A percentile compares a stretch with the other conserved stretches of the same genome.
These are phyloP conservation scores for Adiantum capillusveneris DNA, from an alignment of 75 land plant genomes.

Conservation along the genomic window DNA sequence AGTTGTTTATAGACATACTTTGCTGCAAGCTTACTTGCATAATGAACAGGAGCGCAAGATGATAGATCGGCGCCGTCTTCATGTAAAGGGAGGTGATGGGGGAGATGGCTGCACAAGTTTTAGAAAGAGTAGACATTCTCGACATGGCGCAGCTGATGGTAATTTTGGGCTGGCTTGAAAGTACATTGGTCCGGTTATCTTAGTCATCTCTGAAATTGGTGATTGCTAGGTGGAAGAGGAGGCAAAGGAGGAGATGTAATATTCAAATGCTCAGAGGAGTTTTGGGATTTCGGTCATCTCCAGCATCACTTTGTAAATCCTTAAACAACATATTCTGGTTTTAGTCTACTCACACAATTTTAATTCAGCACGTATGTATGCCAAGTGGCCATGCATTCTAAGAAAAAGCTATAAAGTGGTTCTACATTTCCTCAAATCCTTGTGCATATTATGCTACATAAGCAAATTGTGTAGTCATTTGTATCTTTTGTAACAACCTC, in stretches of 20 bases:
- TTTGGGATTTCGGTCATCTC: conserved; percentile 85
- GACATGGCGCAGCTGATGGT: conserved; percentile 87
- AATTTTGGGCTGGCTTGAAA: background rate
- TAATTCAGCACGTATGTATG: too few relatives aligned
- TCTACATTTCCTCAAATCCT: too few relatives aligned
- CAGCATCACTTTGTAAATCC: conserved; percentile 69
- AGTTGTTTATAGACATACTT: too few relatives aligned
- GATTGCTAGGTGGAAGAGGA: conserved; percentile 69
- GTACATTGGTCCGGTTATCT: too few relatives aligned
- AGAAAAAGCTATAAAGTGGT: too few relatives aligned
- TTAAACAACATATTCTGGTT: too few relatives aligned
- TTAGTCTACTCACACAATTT: too few relatives aligned
- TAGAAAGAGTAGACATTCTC: conserved; percentile 62
- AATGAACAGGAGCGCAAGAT: conserved; percentile 67
- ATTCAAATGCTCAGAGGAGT: conserved; percentile 58
- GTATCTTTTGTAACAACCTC: too few relatives aligned
- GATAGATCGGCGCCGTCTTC: conserved; percentile 65
- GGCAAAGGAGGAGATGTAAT: conserved; percentile 98
- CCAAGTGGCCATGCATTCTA: too few relatives aligned
- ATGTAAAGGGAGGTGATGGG: conserved; percentile 89
- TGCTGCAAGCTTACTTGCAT: too few relatives aligned
- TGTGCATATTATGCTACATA: too few relatives aligned
- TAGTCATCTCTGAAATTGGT: background rate
- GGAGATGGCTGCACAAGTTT: conserved; percentile 83
- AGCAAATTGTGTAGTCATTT: too few relatives aligned